Conservation (phyloP, 2,329 filamentous ascomycete genomes). For the Aspergillus transmontanensis region DNA sequence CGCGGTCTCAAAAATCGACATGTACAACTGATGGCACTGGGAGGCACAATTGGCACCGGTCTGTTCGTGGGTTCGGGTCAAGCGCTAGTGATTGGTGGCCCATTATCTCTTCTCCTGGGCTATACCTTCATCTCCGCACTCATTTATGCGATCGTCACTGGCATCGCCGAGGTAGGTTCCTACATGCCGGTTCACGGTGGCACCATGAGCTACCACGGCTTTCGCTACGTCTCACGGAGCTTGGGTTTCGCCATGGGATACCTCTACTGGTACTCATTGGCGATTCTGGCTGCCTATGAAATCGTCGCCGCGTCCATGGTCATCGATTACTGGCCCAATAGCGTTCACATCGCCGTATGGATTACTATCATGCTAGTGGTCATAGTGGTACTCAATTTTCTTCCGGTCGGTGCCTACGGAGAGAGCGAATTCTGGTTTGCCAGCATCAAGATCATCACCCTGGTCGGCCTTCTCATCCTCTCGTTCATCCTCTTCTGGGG, state of each 20-base stretch:
- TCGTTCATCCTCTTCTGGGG: constrained; percentile 60
- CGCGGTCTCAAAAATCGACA: constrained; percentile 47
- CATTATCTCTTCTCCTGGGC: constrained; percentile 55
- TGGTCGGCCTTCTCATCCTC: constrained; percentile 55
- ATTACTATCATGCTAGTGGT: constrained; percentile 62
- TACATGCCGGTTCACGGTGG: constrained; percentile 49
- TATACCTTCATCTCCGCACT: constrained; percentile 54
- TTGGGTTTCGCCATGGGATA: constrained; percentile 48
- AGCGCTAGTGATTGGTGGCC: constrained; percentile 55
- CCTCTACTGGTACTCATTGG: constrained; percentile 51
- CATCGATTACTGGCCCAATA: constrained; percentile 62
- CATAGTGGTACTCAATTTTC: constrained; percentile 53
- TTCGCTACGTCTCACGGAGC: constrained; percentile 46
- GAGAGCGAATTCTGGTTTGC: constrained; percentile 60
- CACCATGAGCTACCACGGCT: constrained; percentile 48
- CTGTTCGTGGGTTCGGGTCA: constrained; percentile 58
- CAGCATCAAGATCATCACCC: constrained; percentile 53
- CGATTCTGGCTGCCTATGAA: constrained; percentile 57
- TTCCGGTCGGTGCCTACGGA: constrained; percentile 55
- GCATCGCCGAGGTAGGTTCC: constrained; percentile 44
- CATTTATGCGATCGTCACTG: constrained; percentile 52
- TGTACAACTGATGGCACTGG: constrained; percentile 54
- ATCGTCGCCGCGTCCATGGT: constrained; percentile 68
- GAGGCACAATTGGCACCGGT: constrained; percentile 60
- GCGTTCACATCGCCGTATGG: constrained; percentile 50